Conservation (phyloP, 2,329 filamentous ascomycete species). For the Ilyonectria destructans region DNA sequence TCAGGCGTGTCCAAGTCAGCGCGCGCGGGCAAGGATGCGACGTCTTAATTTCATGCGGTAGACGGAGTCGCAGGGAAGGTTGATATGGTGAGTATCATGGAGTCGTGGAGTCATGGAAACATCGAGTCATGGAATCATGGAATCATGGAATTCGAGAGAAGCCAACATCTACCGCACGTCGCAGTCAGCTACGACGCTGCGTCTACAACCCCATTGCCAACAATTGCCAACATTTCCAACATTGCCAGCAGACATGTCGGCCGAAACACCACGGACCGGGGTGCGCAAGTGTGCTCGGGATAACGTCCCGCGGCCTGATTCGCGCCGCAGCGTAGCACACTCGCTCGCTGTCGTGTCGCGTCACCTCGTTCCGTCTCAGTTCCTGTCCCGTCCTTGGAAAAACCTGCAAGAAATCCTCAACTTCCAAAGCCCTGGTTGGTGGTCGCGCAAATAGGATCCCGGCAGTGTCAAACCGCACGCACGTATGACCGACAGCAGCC, state of each 20-base stretch:
- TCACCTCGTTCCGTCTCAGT: too few species aligned
- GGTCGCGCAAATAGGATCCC: not conserved
- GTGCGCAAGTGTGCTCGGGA: slow-evolving; percentile 12
- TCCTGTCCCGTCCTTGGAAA: too few species aligned
- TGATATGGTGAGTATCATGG: not conserved
- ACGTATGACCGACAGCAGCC: not conserved
- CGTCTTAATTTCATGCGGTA: slow-evolving; percentile 30
- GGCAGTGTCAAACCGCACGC: not conserved
- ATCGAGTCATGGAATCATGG: not conserved
- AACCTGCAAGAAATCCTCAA: too few species aligned
- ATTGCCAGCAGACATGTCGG: slow-evolving; percentile 7
- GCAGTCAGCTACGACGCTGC: slow-evolving; percentile 11
- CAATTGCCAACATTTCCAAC: not conserved
- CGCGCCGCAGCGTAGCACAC: not conserved
- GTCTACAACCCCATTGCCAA: not conserved
- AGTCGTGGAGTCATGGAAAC: not conserved
- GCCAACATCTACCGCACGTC: slow-evolving; percentile 7
- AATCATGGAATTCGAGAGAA: not conserved
- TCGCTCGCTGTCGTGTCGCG: too few species aligned
- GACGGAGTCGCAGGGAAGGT: not conserved
- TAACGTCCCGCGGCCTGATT: slow-evolving; percentile 17
- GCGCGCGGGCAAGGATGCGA: slow-evolving; percentile 19
- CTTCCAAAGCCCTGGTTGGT: too few species aligned
- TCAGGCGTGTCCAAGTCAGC: slow-evolving; percentile 39
- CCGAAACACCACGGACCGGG: slow-evolving; percentile 4